A percentile compares a stretch with the other conserved stretches of the same genome.
Conservation (phyloP, 2,329 filamentous ascomycete genomes). For the Cordyceps tenuipes region DNA sequence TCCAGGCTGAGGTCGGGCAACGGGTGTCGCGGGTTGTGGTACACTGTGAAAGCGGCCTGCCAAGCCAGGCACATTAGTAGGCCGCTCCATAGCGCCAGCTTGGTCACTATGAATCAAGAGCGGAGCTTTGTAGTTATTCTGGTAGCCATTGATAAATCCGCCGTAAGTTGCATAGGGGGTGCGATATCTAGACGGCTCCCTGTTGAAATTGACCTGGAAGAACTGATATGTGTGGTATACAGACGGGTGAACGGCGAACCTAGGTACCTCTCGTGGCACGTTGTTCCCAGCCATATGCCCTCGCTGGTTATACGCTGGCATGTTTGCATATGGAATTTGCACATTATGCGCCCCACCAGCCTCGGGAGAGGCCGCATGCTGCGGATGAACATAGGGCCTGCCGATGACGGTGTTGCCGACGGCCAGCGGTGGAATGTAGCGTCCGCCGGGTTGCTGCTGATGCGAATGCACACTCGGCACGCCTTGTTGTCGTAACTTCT, state of each 20-base stretch:
- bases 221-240: slow-evolving; percentile 48
- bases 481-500: slow-evolving; percentile 22
- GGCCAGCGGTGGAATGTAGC: slow-evolving; percentile 15
- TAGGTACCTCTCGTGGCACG: slow-evolving; percentile 16
- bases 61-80: background rate
- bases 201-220: slow-evolving; percentile 52
- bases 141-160: slow-evolving; percentile 54
- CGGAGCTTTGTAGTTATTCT: slow-evolving; percentile 41
- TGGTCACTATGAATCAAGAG: slow-evolving; percentile 26
- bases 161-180: slow-evolving; percentile 50
- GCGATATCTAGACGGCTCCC: slow-evolving; percentile 47
- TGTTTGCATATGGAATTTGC: background rate
- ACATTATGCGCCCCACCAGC: background rate
- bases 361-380: background rate
- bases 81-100: slow-evolving; percentile 18
- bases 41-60: background rate
- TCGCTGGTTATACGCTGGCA: background rate
- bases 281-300: background rate
- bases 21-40: background rate
- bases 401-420: background rate
- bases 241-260: slow-evolving; percentile 29
- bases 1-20: slow-evolving; percentile 12
- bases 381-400: slow-evolving; percentile 42
- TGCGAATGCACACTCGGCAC: slow-evolving; percentile 21
- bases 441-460: slow-evolving; percentile 6